Evolutionary conservation across 257 asterid genomes (phyloP).

Genomic region (Gardenia jasminoides): DNA sequence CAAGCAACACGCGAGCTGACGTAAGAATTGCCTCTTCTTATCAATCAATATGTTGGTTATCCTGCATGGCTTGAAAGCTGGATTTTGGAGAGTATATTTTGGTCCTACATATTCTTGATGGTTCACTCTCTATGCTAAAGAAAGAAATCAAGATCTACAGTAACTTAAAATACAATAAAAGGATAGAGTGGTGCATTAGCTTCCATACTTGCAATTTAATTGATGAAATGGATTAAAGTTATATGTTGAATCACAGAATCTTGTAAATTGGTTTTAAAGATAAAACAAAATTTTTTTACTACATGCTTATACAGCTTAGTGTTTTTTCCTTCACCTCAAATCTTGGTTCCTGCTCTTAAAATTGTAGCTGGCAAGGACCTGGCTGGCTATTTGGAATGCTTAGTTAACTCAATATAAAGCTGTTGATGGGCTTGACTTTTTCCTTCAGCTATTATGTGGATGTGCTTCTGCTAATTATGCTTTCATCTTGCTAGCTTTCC

Average conservation of each 20-base stretch:
- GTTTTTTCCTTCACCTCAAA: neutral
- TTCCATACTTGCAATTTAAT: neutral
- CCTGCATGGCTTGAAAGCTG: neutral
- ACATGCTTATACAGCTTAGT: neutral
- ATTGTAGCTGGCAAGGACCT: neutral
- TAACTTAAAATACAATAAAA: neutral
- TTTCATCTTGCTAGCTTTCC: slow-evolving; percentile 59
- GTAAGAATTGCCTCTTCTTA: slow-evolving; percentile 38
- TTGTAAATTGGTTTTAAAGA: neutral
- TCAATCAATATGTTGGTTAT: neutral
- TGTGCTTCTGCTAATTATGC: neutral
- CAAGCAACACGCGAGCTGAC: slow-evolving; percentile 88
- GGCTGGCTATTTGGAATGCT: neutral
- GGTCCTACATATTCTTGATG: neutral
- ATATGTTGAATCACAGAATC: neutral
- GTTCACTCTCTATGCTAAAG: neutral
- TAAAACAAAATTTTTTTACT: neutral
- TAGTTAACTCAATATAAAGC: neutral
- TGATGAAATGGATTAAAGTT: neutral
- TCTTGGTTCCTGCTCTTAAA: neutral
- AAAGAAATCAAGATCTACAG: neutral
- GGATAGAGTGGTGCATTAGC: neutral
- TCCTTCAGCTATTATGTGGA: neutral
- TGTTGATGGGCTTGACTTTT: neutral
- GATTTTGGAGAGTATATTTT: neutral